phyloP scores from a whole-genome alignment of 1,139 yeast genomes.

The Zhuliangozyma blackwelliae region DNA sequence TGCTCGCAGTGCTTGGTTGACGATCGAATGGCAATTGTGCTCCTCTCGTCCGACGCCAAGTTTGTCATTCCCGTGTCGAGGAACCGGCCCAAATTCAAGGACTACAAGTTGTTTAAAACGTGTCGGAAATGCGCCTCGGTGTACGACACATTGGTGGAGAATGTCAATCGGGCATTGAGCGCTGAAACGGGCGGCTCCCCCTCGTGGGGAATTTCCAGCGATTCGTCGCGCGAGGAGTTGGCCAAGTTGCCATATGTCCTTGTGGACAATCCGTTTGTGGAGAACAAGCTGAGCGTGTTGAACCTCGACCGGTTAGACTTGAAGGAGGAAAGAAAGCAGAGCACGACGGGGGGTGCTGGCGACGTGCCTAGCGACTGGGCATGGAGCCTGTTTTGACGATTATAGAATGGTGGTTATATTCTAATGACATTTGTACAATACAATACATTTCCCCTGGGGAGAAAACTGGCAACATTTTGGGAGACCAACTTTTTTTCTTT shows the following conservation, averaged over 20 bases:
- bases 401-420: not conserved
- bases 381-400: slow-evolving; percentile 41
- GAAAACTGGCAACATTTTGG: no score
- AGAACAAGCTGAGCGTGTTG: slow-evolving; percentile 1
- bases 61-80: slow-evolving; percentile 34
- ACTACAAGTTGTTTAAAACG: slow-evolving; percentile 29
- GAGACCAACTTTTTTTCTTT: no score
- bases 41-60: slow-evolving; percentile 33
- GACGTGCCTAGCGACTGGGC: slow-evolving; percentile 41
- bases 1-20: slow-evolving; percentile 33
- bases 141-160: slow-evolving; percentile 25
- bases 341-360: slow-evolving; percentile 5
- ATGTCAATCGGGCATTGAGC: slow-evolving; percentile 16
- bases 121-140: slow-evolving; percentile 37
- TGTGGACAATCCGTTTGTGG: slow-evolving; percentile 37
- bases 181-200: not conserved
- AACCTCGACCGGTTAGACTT: not conserved
- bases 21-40: slow-evolving; percentile 16
- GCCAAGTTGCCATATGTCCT: slow-evolving; percentile 25
- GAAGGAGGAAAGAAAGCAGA: not conserved
- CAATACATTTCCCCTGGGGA: no score
- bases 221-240: slow-evolving; percentile 2
- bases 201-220: slow-evolving; percentile 1
- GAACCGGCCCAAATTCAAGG: slow-evolving; percentile 11
- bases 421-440: no score